A percentile compares a stretch with the other conserved stretches of the same genome.
Evolutionary conservation across 2,329 filamentous ascomycete genomes (phyloP).

Genomic region (Pseudonectria buxi): DNA sequence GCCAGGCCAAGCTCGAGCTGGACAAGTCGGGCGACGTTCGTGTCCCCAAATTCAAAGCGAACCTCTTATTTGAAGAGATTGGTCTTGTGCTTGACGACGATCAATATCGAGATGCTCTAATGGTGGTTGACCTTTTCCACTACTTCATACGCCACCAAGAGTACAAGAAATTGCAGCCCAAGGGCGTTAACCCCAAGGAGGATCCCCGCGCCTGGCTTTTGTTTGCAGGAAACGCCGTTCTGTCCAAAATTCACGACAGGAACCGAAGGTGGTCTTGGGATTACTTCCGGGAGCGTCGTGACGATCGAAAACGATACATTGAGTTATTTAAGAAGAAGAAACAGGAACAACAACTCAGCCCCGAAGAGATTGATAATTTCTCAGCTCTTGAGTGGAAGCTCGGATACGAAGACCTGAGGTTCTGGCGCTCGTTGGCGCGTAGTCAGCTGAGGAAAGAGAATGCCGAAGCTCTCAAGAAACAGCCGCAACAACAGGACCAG

Average conservation of each 20-base stretch:
- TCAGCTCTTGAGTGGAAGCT: constrained; percentile 78
- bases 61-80: constrained; percentile 91
- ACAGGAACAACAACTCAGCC: constrained; percentile 61
- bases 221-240: constrained; percentile 83
- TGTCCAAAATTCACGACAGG: constrained; percentile 89
- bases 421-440: constrained; percentile 90
- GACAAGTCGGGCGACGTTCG: constrained; percentile 83
- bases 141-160: constrained; percentile 98
- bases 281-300: constrained; percentile 86
- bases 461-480: constrained; percentile 71
- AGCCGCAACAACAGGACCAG: constrained; percentile 50
- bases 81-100: constrained; percentile 96
- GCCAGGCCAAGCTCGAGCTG: constrained; percentile 87
- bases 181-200: constrained; percentile 72
- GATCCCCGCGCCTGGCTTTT: constrained; percentile 87
- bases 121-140: constrained; percentile 98
- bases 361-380: constrained; percentile 66
- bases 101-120: constrained; percentile 92
- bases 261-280: constrained; percentile 95
- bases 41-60: constrained; percentile 81
- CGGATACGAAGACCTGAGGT: constrained; percentile 89
- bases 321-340: constrained; percentile 94
- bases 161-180: constrained; percentile 88
- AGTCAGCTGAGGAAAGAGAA: constrained; percentile 96
- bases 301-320: constrained; percentile 85